Percentiles rank a stretch among this genome's conserved stretches.
Evolutionary conservation across 2,329 filamentous ascomycete species (phyloP).

Genomic region (Knufia fluminis): DNA sequence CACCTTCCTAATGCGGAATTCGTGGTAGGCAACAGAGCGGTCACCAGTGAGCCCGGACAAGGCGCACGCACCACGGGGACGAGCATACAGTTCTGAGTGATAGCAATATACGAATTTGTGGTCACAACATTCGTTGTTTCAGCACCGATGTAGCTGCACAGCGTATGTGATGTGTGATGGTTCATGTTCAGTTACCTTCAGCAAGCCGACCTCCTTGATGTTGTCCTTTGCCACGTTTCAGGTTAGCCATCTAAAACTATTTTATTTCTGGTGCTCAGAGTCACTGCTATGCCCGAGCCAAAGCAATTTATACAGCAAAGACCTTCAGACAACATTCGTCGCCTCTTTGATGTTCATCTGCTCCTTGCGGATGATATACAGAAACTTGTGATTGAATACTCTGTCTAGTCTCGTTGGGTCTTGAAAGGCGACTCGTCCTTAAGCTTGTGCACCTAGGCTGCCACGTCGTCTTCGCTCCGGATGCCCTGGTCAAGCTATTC

Average conservation of each 20-base stretch:
- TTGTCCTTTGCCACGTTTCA: constrained; percentile 31
- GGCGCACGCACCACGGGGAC: too few species aligned
- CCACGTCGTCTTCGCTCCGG: background rate
- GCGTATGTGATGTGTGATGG: too few species aligned
- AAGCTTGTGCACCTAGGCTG: background rate
- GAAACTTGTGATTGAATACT: constrained; percentile 39
- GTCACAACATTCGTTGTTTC: too few species aligned
- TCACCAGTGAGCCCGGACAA: too few species aligned
- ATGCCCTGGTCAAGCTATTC: too few species aligned
- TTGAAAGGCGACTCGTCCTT: background rate
- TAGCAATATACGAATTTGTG: too few species aligned
- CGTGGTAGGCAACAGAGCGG: too few species aligned
- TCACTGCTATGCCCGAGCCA: constrained; percentile 33
- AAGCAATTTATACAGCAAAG: constrained; percentile 28
- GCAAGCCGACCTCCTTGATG: constrained; percentile 34
- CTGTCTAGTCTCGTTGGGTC: constrained; percentile 31
- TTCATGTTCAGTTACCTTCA: constrained; percentile 34
- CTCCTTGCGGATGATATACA: constrained; percentile 41
- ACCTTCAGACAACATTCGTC: constrained; percentile 24
- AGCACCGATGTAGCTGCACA: too few species aligned
- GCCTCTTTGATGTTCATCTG: constrained; percentile 29
- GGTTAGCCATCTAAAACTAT: constrained; percentile 30
- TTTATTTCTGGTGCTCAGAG: constrained; percentile 31
- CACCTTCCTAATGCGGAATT: too few species aligned
- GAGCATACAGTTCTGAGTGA: too few species aligned